Evolutionary conservation across 495 filamentous ascomycete species (phyloP), one percentile per base, ranked within the genome.

Genomic region (Apiosordaria backusii): DNA sequence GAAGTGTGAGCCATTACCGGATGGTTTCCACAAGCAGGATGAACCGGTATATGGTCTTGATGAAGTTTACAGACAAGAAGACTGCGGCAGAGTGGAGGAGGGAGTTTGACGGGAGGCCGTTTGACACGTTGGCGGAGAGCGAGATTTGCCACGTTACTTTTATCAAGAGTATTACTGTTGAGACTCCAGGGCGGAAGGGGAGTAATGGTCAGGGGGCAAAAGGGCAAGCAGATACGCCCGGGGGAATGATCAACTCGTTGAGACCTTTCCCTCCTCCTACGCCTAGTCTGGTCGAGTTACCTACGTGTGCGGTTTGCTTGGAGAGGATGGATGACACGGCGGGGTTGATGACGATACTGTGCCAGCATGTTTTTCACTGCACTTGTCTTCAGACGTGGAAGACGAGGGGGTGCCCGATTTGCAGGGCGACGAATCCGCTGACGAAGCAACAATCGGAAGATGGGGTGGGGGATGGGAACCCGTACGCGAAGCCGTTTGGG

Each of bases 281-380:
- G 2, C 92, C 93, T 0, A 86, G 90, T 19, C 83, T 98, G 13
- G 81, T 97, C 65, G 95, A 99, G 77, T 83, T 99, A 1, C 95
- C 95, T 4, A 99, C 96, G 2, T 99, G 95, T 68, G 92, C 96
- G 1, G 96, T 99, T 16, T 99, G 95, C 69, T 84, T 99, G 15
- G 95, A 99, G 78, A 89, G 95, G 40, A 99, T 99, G 95, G 95
- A 99, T 70, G 93, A 99, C 71, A 97, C 93, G 5, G 93, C 92
- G 0, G 95, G 95, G 4, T 81, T 99, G 3, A 85, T 98, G 70
- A 99, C 95, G 1, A 98, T 98, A 45, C 88, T 94, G 67, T 99
- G 95, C 76, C 96, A 98, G 71, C 95, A 99, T 69, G 93, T 99
- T 63, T 99, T 99, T 75, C 95, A 99, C 79, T 99, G 95, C 76